Conservation (phyloP, 164 flowering plant genomes). For the Annona cherimola region DNA sequence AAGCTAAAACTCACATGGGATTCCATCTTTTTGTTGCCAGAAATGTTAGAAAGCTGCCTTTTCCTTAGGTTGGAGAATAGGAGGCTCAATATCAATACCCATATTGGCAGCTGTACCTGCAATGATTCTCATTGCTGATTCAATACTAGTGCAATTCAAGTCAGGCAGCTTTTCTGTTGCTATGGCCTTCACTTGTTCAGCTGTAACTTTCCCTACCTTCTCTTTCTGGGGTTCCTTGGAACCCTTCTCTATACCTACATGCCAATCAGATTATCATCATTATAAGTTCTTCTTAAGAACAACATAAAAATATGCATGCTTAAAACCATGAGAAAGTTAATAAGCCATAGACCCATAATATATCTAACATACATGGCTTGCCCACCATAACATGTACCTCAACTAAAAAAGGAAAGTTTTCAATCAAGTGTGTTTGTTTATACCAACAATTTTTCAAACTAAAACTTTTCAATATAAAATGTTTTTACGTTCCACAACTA, state of each 20-base stretch:
- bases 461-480: too few species aligned
- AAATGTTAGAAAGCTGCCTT: conserved; percentile 31
- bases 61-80: conserved; percentile 67
- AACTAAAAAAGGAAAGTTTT: too few species aligned
- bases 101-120: conserved; percentile 99
- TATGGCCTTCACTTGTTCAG: conserved; percentile 66
- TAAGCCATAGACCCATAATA: neutral
- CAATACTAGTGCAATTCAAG: conserved; percentile 75
- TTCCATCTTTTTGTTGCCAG: neutral
- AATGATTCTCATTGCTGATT: conserved; percentile 91
- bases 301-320: neutral
- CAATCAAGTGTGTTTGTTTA: too few species aligned
- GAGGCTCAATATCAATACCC: conserved; percentile 93
- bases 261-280: neutral
- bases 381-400: neutral
- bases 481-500: too few species aligned
- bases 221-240: conserved; percentile 64
- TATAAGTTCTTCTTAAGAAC: neutral
- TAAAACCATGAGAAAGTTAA: neutral
- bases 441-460: too few species aligned
- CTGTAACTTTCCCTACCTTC: conserved; percentile 81
- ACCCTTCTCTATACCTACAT: conserved; percentile 81
- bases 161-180: conserved; percentile 91
- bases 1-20: neutral
- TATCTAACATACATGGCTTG: neutral